Base-by-base conservation (phyloP, 116 monocot genomes). In the Posidonia oceanica region DNA sequence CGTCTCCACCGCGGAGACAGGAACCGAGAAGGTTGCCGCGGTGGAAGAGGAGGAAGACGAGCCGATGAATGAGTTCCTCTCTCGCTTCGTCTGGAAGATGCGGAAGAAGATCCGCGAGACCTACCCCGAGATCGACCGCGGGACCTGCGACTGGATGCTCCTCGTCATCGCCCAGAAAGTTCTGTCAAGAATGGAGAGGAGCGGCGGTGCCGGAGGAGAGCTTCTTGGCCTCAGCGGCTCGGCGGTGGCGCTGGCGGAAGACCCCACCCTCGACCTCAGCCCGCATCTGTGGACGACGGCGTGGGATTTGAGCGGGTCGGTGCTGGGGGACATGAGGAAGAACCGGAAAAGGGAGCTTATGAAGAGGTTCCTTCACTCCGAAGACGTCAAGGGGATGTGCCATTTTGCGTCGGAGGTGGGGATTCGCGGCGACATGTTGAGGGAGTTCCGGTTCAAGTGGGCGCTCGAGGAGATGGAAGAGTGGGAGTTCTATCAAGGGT, bases 371-470 rank as follows among this genome's bases (percentile, higher is more conserved):
- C 75, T 96, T 15, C 91, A 96, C 54, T 84, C 74, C 39, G 87
- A 86, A 0, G 89, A 87, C 67, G 89, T 97, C 39, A 97, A 97
- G 76, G 77, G 81, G 56, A 97, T 96, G 91, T 91, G 91, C 55
- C 80, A 80, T 53, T 97, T 91, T 53, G 92, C 92, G 0, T 66
- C 60, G 0, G 97, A 97, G 54, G 71, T 84, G 3, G 97, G 97
- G 77, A 80, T 97, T 41, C 84, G 85, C 1, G 92, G 97, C 0
- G 79, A 82, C 17, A 75, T 92, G 66, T 76, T 97, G 60, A 70
- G 85, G 55, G 87, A 97, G 79, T 79, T 97, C 52, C 77, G 97
- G 55, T 92, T 92, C 75, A 89, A 97, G 68, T 92, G 97, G 92
- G 92, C 92, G 0, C 58, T 77, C 3, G 89, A 89, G 75, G 92